These are phyloP conservation scores for Fusarium caatingaense DNA, from an alignment of 2,329 filamentous ascomycete species.

Conservation along the genomic window DNA sequence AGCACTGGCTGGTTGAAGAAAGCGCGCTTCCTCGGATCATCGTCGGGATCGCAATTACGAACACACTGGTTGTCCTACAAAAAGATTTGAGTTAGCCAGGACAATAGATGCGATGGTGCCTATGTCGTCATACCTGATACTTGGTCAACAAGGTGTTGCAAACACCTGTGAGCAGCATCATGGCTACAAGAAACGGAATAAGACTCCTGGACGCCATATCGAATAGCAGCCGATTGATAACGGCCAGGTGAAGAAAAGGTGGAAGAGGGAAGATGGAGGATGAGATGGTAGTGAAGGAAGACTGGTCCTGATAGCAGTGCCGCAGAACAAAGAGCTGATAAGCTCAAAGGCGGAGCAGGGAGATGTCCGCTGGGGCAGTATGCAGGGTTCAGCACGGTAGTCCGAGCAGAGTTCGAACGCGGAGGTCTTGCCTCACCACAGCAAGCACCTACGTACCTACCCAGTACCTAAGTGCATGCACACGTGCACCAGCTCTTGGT, in stretches of 20 bases:
- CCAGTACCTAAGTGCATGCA: background rate
- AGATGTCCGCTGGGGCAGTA: constrained; percentile 12
- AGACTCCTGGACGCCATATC: constrained; percentile 77
- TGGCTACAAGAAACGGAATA: constrained; percentile 87
- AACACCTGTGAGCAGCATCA: constrained; percentile 97
- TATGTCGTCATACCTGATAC: constrained; percentile 75
- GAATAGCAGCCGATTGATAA: constrained; percentile 9
- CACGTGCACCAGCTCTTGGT: background rate
- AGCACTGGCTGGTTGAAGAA: constrained; percentile 95
- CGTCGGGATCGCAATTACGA: constrained; percentile 78
- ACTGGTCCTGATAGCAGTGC: constrained; percentile 12
- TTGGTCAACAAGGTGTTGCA: constrained; percentile 98
- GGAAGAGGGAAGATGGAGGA: constrained; percentile 5
- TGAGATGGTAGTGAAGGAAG: constrained; percentile 4
- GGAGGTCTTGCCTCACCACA: constrained; percentile 18
- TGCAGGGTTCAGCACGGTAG: constrained; percentile 17
- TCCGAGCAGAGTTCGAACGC: constrained; percentile 8
- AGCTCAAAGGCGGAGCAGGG: constrained; percentile 27
- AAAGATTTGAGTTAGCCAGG: constrained; percentile 7
- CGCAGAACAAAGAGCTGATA: constrained; percentile 39
- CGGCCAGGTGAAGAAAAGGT: constrained; percentile 2
- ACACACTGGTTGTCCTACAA: constrained; percentile 94
- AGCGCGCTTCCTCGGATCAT: constrained; percentile 72
- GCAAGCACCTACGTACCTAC: constrained; percentile 2
- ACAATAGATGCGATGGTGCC: background rate